Evolutionary conservation across 495 filamentous ascomycete genomes (phyloP).

Genomic region (Trichoderma asperelloides): DNA sequence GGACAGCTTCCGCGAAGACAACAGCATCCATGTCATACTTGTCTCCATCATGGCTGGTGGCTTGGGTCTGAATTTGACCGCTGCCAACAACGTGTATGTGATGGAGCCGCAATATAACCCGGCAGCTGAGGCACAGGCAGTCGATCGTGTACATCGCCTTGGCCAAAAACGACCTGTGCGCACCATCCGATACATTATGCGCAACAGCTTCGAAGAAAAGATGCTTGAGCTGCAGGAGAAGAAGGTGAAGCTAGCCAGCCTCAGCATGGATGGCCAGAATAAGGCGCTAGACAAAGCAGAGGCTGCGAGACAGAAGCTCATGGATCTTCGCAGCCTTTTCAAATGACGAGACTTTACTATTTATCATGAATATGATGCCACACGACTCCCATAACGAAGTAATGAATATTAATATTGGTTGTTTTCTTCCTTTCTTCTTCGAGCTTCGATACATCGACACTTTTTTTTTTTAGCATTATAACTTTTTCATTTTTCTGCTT

Average conservation of each 20-base stretch:
- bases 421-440: neutral
- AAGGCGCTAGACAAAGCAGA: constrained; percentile 58
- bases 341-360: constrained; percentile 34
- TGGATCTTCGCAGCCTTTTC: constrained; percentile 77
- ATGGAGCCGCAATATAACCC: constrained; percentile 99
- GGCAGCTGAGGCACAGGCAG: constrained; percentile 84
- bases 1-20: constrained; percentile 64
- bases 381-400: neutral
- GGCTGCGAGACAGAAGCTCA: constrained; percentile 62
- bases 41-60: constrained; percentile 90
- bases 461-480: neutral
- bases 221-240: constrained; percentile 82
- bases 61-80: constrained; percentile 82
- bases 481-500: neutral
- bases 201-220: constrained; percentile 83
- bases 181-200: constrained; percentile 82
- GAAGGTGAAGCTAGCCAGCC: constrained; percentile 79
- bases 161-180: constrained; percentile 79
- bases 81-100: constrained; percentile 78
- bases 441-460: neutral
- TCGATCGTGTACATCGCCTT: constrained; percentile 89
- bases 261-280: constrained; percentile 62
- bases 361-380: neutral
- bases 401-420: neutral
- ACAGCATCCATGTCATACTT: constrained; percentile 65